A percentile compares a stretch with the other conserved stretches of the same genome.
Conservation (phyloP, 2,329 filamentous ascomycete genomes). For the Fusarium clavum region DNA sequence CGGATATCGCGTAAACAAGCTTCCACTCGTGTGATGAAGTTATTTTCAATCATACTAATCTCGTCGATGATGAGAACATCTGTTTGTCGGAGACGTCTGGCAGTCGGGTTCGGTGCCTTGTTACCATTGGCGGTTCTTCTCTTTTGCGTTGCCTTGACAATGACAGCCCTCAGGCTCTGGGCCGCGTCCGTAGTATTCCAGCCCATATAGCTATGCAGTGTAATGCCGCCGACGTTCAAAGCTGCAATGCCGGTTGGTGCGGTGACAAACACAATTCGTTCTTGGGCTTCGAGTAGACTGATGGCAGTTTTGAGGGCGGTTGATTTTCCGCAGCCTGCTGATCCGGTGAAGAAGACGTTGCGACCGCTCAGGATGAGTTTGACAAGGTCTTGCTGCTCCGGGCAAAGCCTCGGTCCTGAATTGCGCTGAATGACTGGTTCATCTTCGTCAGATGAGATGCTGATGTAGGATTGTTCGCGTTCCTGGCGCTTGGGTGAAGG, state of each 20-base stretch:
- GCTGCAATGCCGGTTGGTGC: conserved; percentile 72
- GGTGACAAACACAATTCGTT: conserved; percentile 59
- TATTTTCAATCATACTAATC: conserved; percentile 73
- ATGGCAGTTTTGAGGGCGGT: conserved; percentile 44
- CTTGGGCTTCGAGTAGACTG: not conserved
- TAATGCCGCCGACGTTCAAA: conserved; percentile 65
- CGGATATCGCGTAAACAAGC: conserved; percentile 36
- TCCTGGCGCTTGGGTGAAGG: not conserved
- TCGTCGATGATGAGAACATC: conserved; percentile 74
- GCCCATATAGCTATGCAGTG: conserved; percentile 68
- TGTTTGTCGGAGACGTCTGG: conserved; percentile 54
- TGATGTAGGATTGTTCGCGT: not conserved
- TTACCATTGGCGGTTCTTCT: too few relatives aligned
- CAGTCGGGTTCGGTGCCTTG: conserved; percentile 21
- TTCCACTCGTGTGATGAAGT: conserved; percentile 43
- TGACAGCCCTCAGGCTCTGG: not conserved
- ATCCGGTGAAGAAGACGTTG: conserved; percentile 74
- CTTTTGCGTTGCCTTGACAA: too few relatives aligned
- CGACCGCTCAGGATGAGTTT: conserved; percentile 61
- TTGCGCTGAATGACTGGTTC: not conserved
- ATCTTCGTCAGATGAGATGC: not conserved
- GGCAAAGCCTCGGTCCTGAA: conserved; percentile 13
- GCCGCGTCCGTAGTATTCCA: conserved; percentile 56
- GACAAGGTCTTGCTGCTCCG: conserved; percentile 43
- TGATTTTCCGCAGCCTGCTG: conserved; percentile 60